Evolutionary conservation across 768 basidiomycete genomes (phyloP).

Genomic region (Tylopilus plumbeoviolaceoides): DNA sequence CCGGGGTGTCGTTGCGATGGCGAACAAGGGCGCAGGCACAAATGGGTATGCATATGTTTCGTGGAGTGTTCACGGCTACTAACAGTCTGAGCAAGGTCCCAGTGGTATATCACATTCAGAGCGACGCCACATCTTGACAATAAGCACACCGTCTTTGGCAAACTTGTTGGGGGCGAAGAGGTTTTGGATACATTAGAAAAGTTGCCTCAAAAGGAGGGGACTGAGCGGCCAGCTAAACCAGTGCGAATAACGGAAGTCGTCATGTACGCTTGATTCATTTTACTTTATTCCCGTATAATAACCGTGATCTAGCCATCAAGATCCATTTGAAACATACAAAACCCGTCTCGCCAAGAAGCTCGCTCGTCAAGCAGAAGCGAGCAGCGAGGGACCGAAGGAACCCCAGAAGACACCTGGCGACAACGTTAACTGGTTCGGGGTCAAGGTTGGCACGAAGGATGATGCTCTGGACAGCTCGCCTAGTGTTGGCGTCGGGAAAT

Average conservation of each 20-base stretch:
- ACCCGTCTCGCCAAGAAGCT: slow-evolving; percentile 75
- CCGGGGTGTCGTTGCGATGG: slow-evolving; percentile 89
- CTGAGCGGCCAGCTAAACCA: slow-evolving; percentile 81
- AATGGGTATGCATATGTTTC: slow-evolving; percentile 56
- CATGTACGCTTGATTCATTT: slow-evolving; percentile 55
- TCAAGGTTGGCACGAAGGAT: slow-evolving; percentile 60
- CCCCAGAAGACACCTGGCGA: slow-evolving; percentile 59
- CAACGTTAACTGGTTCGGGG: slow-evolving; percentile 84
- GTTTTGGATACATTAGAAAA: slow-evolving; percentile 82
- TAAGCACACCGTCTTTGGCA: slow-evolving; percentile 96
- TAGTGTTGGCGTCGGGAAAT: slow-evolving; percentile 68
- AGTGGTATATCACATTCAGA: slow-evolving; percentile 91
- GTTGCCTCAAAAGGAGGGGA: slow-evolving; percentile 75
- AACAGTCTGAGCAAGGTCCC: slow-evolving; percentile 53
- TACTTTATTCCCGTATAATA: background rate
- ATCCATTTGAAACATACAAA: slow-evolving; percentile 95
- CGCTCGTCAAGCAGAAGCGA: slow-evolving; percentile 37
- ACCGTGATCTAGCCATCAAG: slow-evolving; percentile 62
- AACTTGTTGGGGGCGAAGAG: slow-evolving; percentile 93
- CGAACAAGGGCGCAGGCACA: slow-evolving; percentile 87
- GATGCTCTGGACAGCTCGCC: slow-evolving; percentile 28
- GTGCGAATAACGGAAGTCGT: slow-evolving; percentile 82
- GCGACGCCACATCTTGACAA: slow-evolving; percentile 82
- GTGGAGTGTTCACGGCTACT: background rate
- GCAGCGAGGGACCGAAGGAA: slow-evolving; percentile 27